phyloP scores from a whole-genome alignment of 352 stramenopile genomes.

The Globisporangium parvum region DNA sequence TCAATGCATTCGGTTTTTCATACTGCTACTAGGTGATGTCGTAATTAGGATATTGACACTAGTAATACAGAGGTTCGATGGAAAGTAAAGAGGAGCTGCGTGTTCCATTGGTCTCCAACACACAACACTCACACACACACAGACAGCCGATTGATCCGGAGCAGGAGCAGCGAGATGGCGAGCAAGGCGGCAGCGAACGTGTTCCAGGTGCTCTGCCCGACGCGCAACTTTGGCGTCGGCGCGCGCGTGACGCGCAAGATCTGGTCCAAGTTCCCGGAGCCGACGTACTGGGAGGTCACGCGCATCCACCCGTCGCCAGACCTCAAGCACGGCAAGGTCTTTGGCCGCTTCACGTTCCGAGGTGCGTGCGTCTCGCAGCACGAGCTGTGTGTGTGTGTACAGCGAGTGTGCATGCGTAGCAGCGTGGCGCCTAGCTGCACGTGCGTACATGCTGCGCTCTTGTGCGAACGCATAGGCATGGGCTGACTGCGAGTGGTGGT shows the following conservation, averaged over 20 bases:
- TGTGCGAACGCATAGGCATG: not conserved
- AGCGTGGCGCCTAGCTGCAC: too few relatives aligned
- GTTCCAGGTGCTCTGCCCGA: conserved; percentile 68
- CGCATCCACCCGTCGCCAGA: conserved; percentile 62
- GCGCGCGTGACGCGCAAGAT: conserved; percentile 64
- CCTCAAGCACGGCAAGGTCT: conserved; percentile 85
- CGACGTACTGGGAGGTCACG: conserved; percentile 80
- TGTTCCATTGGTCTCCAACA: conserved; percentile 1
- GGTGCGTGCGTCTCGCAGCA: too few relatives aligned
- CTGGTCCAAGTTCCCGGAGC: conserved; percentile 68
- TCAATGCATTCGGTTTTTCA: too few relatives aligned
- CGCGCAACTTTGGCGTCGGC: conserved; percentile 66
- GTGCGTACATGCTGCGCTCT: not conserved
- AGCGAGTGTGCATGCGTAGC: not conserved
- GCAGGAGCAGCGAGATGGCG: conserved; percentile 15
- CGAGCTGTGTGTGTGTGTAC: not conserved
- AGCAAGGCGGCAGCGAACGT: conserved; percentile 53
- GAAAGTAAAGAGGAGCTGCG: too few relatives aligned
- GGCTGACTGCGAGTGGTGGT: not conserved
- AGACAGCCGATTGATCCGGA: not conserved
- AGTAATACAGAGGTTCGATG: too few relatives aligned
- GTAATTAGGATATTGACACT: too few relatives aligned
- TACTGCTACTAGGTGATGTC: too few relatives aligned
- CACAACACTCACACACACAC: not conserved
- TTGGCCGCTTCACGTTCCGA: conserved; percentile 74